Conservation (phyloP, 1,284 basidiomycete genomes). For the Ustilago cynodontis region DNA sequence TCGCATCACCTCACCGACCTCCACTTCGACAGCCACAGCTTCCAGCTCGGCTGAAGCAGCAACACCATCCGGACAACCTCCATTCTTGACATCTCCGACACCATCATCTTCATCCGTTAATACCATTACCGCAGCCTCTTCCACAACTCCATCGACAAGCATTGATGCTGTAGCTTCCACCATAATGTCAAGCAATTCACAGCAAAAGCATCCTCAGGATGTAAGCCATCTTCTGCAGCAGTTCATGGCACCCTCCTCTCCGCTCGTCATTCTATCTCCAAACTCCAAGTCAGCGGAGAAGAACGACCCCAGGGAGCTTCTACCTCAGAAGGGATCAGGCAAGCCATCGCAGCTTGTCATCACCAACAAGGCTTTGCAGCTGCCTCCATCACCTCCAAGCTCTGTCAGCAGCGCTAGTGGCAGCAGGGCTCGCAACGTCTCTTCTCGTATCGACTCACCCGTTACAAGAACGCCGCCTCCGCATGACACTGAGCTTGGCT, state of each 20-base stretch:
- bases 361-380: constrained; percentile 33
- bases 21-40: constrained; percentile 18
- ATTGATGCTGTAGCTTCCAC: neutral
- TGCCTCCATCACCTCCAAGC: constrained; percentile 41
- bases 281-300: constrained; percentile 8
- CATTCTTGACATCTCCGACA: neutral
- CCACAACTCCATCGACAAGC: neutral
- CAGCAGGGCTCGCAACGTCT: constrained; percentile 11
- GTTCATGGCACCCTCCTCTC: constrained; percentile 26
- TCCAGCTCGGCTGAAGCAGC: neutral
- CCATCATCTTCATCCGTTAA: neutral
- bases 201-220: constrained; percentile 15
- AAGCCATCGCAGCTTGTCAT: constrained; percentile 3
- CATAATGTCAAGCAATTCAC: constrained; percentile 7
- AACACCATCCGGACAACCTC: neutral
- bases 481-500: neutral
- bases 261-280: constrained; percentile 7
- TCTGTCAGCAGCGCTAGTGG: constrained; percentile 35
- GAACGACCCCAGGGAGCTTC: constrained; percentile 3
- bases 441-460: constrained; percentile 22
- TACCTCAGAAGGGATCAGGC: neutral
- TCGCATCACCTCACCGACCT: constrained; percentile 33
- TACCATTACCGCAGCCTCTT: neutral
- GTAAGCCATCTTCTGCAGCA: constrained; percentile 36
- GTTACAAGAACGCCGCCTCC: constrained; percentile 10